Base-by-base conservation (phyloP, 768 basidiomycete genomes). In the Infundibulicybe gibba region DNA sequence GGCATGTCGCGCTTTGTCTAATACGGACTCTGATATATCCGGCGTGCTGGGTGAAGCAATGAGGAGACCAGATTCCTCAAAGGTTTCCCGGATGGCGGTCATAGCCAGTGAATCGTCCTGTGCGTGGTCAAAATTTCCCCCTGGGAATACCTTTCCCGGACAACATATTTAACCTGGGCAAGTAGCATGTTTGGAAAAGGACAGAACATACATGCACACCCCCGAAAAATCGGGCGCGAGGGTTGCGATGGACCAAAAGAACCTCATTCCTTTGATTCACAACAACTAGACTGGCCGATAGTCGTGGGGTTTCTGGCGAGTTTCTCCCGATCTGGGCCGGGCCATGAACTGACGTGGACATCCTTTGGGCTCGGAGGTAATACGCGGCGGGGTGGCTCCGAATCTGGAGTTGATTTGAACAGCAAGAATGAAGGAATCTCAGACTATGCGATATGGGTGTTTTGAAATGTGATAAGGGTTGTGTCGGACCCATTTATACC, bases 11-110 rank as follows among this genome's bases (percentile, higher is more conserved):
- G 79, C 79, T 15, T 69, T 62, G 48, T 84, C 79, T 44, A 87
- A 60, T 0, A 66, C 59, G 0, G 55, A 43, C 44, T 80, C 68
- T 31, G 65, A 62, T 19, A 70, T 59, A 9, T 48, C 41, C 13
- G 49, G 41, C 16, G 49, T 46, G 0, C 70, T 56, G 25, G 25
- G 8, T 11, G 79, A 77, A 10, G 81, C 83, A 12, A 88, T 61
- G 12, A 88, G 61, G 21, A 88, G 61, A 2, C 86, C 87, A 2
- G 85, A 75, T 58, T 90, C 87, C 56, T 90, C 87, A 48, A 90
- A 88, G 0, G 85, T 83, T 64, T 90, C 86, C 14, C 87, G 74
- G 38, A 88, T 81, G 3, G 85, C 87, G 12, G 85, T 87, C 48
- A 82, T 70, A 30, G 61, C 61, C 15, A 84, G 58, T 9, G 78